Base-by-base conservation (phyloP, 2,329 filamentous ascomycete genomes). In the Aureobasidium sp. region DNA sequence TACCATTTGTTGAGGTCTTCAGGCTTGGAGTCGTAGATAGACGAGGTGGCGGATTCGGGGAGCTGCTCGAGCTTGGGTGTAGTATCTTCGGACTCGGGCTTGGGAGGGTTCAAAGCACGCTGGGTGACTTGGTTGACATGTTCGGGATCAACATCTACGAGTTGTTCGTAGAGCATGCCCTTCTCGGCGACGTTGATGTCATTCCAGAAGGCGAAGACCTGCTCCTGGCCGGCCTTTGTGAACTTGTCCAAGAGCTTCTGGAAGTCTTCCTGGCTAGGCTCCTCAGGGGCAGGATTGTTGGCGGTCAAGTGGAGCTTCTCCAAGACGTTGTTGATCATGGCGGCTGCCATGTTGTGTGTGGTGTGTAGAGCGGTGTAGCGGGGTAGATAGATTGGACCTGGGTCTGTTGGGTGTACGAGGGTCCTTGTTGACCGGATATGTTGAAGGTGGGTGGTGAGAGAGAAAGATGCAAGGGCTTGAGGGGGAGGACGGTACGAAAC, bases 191-290 rank as follows among this genome's bases (percentile, higher is more conserved):
- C 77, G 65, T 81, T 80, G 65, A 99, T 86, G 65, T 86, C 83
- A 71, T 97, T 90, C 79, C 89, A 96, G 77, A 92, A 97, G 62
- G 87, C 81, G 71, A 95, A 91, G 66, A 95, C 89, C 67, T 96
- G 91, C 62, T 84, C 88, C 76, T 96, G 91, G 36, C 82, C 83
- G 52, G 88, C 89, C 67, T 86, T 82, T 65, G 83, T 79, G 77
- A 92, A 96, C 73, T 87, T 88, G 66, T 86, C 78, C 74, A 83
- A 84, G 44, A 95, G 83, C 67, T 84, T 76, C 61, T 84, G 79
- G 69, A 91, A 77, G 71, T 90, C 83, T 65, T 89, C 83, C 62
- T 83, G 74, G 41, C 83, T 82, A 63, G 90, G 86, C 67, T 83
- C 79, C 47, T 75, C 71, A 48, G 75, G 74, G 30, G 77, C 70